A percentile compares a stretch with the other conserved stretches of the same genome.
phyloP scores from a whole-genome alignment of 1,284 basidiomycete genomes.

The Lignosus rhinocerotis region DNA sequence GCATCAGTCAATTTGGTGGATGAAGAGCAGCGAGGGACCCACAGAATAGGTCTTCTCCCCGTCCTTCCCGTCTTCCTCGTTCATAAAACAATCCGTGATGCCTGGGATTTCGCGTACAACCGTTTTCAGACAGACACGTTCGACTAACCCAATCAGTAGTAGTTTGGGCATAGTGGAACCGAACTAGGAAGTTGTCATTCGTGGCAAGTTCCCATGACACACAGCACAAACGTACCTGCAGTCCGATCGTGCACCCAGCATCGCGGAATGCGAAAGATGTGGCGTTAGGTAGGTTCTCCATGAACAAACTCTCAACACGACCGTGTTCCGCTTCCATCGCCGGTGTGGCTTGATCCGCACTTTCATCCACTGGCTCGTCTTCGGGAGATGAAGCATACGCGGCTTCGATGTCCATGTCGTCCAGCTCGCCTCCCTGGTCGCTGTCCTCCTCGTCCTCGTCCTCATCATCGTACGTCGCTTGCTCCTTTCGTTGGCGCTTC shows the following conservation, averaged over 20 bases:
- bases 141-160: constrained; percentile 88
- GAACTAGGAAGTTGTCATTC: constrained; percentile 46
- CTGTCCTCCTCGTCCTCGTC: constrained; percentile 58
- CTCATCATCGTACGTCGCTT: constrained; percentile 54
- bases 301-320: constrained; percentile 55
- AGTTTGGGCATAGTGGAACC: constrained; percentile 81
- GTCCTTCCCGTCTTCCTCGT: constrained; percentile 56
- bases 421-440: constrained; percentile 52
- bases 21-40: constrained; percentile 16
- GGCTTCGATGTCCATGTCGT: constrained; percentile 71
- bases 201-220: constrained; percentile 6
- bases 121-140: constrained; percentile 80
- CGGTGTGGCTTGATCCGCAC: constrained; percentile 33
- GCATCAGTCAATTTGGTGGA: constrained; percentile 1
- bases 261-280: constrained; percentile 80
- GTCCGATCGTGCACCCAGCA: constrained; percentile 72
- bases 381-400: constrained; percentile 55
- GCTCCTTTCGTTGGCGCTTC: constrained; percentile 46
- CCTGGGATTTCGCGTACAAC: constrained; percentile 87
- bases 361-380: constrained; percentile 33
- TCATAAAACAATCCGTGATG: constrained; percentile 82
- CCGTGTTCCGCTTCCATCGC: constrained; percentile 32
- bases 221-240: constrained; percentile 63
- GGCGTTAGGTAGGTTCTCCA: constrained; percentile 55
- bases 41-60: constrained; percentile 53